Conservation (phyloP, 768 basidiomycete genomes). For the Chalciporus chontae region DNA sequence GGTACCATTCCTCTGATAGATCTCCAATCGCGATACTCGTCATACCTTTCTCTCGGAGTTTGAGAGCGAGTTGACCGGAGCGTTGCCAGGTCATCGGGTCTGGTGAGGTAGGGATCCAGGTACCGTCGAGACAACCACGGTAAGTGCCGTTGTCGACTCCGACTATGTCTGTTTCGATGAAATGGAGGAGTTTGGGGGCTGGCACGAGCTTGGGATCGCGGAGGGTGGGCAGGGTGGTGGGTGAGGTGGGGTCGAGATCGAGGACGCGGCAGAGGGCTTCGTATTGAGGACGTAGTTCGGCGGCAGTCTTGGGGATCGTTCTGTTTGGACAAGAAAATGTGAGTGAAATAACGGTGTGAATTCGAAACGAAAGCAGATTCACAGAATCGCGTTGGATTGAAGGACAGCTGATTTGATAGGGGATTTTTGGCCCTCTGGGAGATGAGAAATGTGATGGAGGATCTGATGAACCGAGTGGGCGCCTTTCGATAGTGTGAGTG, state of each 20-base stretch:
- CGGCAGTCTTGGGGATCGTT: conserved; percentile 54
- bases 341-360: background rate
- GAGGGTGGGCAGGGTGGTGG: conserved; percentile 46
- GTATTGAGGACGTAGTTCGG: conserved; percentile 59
- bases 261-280: conserved; percentile 56
- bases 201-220: conserved; percentile 47
- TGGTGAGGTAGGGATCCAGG: conserved; percentile 51
- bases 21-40: conserved; percentile 60
- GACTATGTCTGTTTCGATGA: conserved; percentile 55
- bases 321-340: conserved; percentile 25
- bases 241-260: conserved; percentile 46
- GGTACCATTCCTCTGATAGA: conserved; percentile 71
- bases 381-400: conserved; percentile 76
- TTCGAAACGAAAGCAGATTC: conserved; percentile 17
- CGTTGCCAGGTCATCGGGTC: conserved; percentile 72
- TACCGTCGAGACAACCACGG: conserved; percentile 57
- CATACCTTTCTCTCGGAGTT: conserved; percentile 55
- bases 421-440: conserved; percentile 50
- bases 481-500: conserved; percentile 34
- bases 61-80: conserved; percentile 52
- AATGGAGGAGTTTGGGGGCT: conserved; percentile 46
- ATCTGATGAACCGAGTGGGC: conserved; percentile 75
- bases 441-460: conserved; percentile 61
- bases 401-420: conserved; percentile 66
- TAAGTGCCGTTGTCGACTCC: conserved; percentile 58